Conservation (phyloP, 2,329 filamentous ascomycete genomes). For the Penicillium sp. region DNA sequence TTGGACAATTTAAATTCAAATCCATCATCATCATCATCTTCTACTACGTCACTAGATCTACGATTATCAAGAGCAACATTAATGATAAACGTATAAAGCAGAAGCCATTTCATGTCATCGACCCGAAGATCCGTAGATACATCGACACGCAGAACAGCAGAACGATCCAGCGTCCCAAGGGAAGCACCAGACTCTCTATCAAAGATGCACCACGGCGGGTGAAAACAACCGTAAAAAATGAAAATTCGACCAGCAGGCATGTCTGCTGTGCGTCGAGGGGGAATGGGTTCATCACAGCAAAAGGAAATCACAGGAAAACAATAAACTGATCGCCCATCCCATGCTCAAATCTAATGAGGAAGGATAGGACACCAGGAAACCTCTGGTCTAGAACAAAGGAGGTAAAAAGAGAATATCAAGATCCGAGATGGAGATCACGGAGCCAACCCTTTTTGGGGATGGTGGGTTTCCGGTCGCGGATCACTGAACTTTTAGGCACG, state of each 20-base stretch:
- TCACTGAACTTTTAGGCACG: conserved; percentile 22
- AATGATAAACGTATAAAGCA: not conserved
- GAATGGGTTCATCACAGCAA: conserved; percentile 20
- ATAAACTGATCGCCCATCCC: conserved; percentile 10
- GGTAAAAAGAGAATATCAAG: conserved; percentile 7
- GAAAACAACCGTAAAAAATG: conserved; percentile 1
- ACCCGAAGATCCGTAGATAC: conserved; percentile 10
- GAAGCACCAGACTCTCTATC: conserved; percentile 13
- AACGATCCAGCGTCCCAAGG: conserved; percentile 1
- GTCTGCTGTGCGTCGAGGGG: conserved; percentile 8
- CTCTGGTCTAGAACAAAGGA: conserved; percentile 8
- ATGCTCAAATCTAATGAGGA: conserved; percentile 8
- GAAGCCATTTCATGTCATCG: not conserved
- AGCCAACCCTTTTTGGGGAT: not conserved
- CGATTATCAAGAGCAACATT: not conserved
- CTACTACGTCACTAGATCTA: not conserved
- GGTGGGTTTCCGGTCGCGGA: conserved; percentile 4
- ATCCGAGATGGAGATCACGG: conserved; percentile 2
- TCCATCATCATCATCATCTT: not conserved
- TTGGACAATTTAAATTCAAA: not conserved
- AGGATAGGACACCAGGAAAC: conserved; percentile 4
- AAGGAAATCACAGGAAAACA: conserved; percentile 22
- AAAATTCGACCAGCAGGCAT: conserved; percentile 8
- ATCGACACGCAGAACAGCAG: conserved; percentile 7
- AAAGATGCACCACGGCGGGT: conserved; percentile 5